Percentiles rank a stretch among this genome's conserved stretches.
Conservation (phyloP, 495 filamentous ascomycete genomes). For the Chaetomidium leptoderma region DNA sequence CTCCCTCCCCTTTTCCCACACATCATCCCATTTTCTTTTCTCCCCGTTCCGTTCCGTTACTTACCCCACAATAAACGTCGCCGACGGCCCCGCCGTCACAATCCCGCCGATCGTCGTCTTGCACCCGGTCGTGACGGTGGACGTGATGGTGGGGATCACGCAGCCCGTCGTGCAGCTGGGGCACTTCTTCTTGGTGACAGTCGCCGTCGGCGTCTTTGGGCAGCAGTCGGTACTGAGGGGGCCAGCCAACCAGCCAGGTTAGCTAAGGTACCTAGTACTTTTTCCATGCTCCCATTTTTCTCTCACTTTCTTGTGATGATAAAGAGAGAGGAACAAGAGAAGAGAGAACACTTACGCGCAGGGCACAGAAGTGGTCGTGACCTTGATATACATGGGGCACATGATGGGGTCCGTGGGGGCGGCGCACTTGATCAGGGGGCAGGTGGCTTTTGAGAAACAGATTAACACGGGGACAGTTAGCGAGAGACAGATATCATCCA, state of each 20-base stretch:
- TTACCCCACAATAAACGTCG: conserved; percentile 7
- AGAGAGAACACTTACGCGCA: conserved; percentile 23
- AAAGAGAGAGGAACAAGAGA: neutral
- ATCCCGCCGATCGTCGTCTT: neutral
- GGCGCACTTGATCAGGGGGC: conserved; percentile 9
- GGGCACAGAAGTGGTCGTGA: conserved; percentile 32
- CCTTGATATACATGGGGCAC: conserved; percentile 30
- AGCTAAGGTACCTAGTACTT: too few relatives aligned
- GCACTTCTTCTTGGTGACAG: conserved; percentile 28
- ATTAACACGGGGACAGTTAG: neutral
- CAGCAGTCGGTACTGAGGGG: conserved; percentile 37
- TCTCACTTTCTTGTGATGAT: neutral
- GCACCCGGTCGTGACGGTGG: conserved; percentile 40
- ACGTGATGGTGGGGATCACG: conserved; percentile 34
- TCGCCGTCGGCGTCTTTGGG: conserved; percentile 35
- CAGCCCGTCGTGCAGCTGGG: conserved; percentile 32
- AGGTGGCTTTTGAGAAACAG: neutral
- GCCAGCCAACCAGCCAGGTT: neutral
- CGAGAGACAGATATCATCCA: neutral
- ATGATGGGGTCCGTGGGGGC: conserved; percentile 2
- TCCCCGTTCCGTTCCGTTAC: neutral
- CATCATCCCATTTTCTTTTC: too few relatives aligned
- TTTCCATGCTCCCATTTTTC: neutral
- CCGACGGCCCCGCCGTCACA: conserved; percentile 24
- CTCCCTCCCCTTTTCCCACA: neutral